These are phyloP conservation scores for Tetradesmus obliquus DNA, from an alignment of 139 green algal genomes.

Conservation along the genomic window DNA sequence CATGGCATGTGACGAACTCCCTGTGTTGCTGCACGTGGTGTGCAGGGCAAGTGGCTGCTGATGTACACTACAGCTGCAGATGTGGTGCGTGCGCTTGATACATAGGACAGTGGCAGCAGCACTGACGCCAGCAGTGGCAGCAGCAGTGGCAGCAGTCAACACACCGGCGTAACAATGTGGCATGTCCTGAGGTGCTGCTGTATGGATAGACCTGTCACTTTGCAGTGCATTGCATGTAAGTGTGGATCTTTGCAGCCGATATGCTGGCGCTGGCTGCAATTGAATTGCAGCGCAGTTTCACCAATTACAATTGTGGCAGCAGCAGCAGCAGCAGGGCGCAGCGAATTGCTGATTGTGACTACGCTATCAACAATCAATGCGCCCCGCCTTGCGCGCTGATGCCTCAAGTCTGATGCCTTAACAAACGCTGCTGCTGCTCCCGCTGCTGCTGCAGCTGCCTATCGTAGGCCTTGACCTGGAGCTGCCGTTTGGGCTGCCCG, in stretches of 20 bases:
- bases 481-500: background rate
- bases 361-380: no score
- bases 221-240: no score
- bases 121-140: background rate
- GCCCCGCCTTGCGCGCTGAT: no score
- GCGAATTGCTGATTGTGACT: no score
- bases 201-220: no score
- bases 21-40: background rate
- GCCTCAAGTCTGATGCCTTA: background rate
- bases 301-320: background rate
- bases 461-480: slow-evolving; percentile 37
- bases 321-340: no score
- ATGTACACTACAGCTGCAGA: slow-evolving; percentile 64
- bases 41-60: slow-evolving; percentile 62
- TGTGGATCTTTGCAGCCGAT: no score
- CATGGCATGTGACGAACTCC: background rate
- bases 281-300: no score
- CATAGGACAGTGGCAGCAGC: background rate
- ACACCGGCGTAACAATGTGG: no score
- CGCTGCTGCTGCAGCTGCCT: slow-evolving; percentile 15
- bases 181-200: no score
- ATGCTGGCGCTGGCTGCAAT: no score
- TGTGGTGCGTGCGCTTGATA: slow-evolving; percentile 40
- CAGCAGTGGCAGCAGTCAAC: background rate
- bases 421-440: background rate